Evolutionary conservation across 257 asterid species (phyloP).

Genomic region (Ocimum tenuiflorum): DNA sequence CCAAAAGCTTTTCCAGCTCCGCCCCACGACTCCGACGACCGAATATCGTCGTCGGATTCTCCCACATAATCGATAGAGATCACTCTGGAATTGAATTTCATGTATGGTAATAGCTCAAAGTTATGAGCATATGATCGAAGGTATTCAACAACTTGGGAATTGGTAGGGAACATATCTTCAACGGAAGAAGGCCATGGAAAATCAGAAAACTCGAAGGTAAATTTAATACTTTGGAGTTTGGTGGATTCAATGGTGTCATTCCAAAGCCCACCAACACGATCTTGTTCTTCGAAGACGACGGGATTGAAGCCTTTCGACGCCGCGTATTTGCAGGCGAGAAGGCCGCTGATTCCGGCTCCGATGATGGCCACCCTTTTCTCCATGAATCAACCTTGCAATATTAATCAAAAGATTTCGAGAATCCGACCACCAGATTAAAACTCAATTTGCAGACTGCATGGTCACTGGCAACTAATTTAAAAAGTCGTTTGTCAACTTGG

Average conservation of each 20-base stretch:
- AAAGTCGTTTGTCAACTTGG: no score
- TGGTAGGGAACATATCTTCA: conserved; percentile 20
- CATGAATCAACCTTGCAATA: conserved; percentile 20
- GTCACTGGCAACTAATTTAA: no score
- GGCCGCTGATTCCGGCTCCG: conserved; percentile 69
- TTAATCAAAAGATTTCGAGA: no score
- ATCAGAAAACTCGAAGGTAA: conserved; percentile 35
- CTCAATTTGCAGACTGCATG: no score
- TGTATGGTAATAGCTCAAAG: conserved; percentile 25
- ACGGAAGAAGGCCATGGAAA: conserved; percentile 50
- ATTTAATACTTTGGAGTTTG: conserved; percentile 25
- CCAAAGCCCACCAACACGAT: conserved; percentile 46
- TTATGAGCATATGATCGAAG: conserved; percentile 39
- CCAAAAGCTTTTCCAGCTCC: conserved; percentile 40
- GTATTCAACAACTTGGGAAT: conserved; percentile 26
- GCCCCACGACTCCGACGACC: conserved; percentile 43
- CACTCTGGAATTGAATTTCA: conserved; percentile 36
- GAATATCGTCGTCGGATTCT: conserved; percentile 28
- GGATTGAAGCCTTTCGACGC: conserved; percentile 40
- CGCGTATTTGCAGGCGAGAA: conserved; percentile 57
- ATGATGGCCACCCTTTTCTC: conserved; percentile 48
- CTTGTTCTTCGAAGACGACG: conserved; percentile 36
- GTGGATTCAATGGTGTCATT: conserved; percentile 39
- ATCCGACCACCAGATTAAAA: no score
- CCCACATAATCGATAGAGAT: conserved; percentile 38